phyloP scores from a whole-genome alignment of 176 grass and related monocot genomes.

The Carex parvula region DNA sequence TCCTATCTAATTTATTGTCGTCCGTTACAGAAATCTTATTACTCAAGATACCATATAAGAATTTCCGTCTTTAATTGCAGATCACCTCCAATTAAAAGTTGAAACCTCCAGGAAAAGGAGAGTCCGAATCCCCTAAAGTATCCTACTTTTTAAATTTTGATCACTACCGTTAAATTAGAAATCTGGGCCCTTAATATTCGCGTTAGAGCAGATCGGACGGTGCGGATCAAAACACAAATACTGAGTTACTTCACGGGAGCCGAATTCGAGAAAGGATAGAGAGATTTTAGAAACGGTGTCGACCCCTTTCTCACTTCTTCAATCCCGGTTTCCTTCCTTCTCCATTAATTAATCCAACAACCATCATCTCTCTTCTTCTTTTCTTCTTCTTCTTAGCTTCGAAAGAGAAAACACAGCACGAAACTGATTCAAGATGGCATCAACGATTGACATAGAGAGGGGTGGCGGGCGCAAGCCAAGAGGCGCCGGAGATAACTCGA shows the following conservation, averaged over 20 bases:
- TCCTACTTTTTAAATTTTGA: too few species aligned
- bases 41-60: background rate
- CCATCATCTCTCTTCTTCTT: background rate
- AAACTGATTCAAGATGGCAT: constrained; percentile 21
- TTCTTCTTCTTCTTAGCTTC: background rate
- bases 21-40: background rate
- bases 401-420: background rate
- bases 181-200: too few species aligned
- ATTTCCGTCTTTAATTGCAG: background rate
- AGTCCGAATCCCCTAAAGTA: too few species aligned
- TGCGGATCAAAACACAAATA: too few species aligned
- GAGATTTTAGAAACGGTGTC: background rate
- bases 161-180: too few species aligned
- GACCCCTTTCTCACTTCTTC: background rate
- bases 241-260: background rate
- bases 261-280: background rate
- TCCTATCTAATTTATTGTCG: background rate
- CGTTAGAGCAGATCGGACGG: too few species aligned
- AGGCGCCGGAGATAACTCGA: constrained; percentile 13
- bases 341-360: constrained; percentile 14
- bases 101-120: background rate
- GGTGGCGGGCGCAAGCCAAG: constrained; percentile 12
- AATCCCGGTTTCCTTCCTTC: background rate
- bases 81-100: background rate
- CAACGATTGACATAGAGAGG: constrained; percentile 55